Base-by-base conservation (phyloP, 208 protist species). In the Wallacemonas rigidus region DNA sequence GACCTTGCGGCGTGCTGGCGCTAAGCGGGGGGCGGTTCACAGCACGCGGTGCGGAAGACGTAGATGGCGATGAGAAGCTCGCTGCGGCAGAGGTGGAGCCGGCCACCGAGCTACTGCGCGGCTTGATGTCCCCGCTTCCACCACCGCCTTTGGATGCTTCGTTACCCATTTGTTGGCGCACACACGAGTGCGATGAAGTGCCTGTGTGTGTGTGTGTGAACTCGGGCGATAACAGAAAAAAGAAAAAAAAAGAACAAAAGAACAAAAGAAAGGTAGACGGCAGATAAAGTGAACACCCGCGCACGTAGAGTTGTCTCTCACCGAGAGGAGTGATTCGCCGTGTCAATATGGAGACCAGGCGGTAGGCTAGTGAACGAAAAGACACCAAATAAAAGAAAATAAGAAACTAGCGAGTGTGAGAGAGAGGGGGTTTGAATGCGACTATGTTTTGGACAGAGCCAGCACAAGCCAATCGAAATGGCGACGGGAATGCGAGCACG, bases 71-170 rank as follows among this genome's bases (percentile, higher is more conserved):
- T 5, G 65, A 7, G 6, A 14, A 39, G 48, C 5, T 26, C 15
- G 38, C 47, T 2, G 38, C 35, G 5, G 54, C n/a, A 1, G 67
- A 39, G 53, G 55, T 39, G 54, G 48, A 55, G 39, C 40, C 50
- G 4, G 12, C 47, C 11, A n/a, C 17, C 6, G 15, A 8, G 40
- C 17, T 3, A n/a, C 54, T 45, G 53, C 40, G 38, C 11, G 38
- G n/a, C 39, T 15, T 6, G 43, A 3, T 5, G 7, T 40, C 68
- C 8, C 36, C 7, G 39, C 57, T 38, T n/a, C 62, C 47, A 68
- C 70, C 47, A n/a, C 57, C 45, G 7, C 57, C 58, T 26, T 69
- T 75, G 7, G 71, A 75, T 5, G 60, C 39, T 60, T 75, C 71
- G 48, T 75, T 75, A 44, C 71, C 71, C 71, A 75, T 75, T 17